Conservation (phyloP, 1,284 basidiomycete species). For the Ganoderma boninense region DNA sequence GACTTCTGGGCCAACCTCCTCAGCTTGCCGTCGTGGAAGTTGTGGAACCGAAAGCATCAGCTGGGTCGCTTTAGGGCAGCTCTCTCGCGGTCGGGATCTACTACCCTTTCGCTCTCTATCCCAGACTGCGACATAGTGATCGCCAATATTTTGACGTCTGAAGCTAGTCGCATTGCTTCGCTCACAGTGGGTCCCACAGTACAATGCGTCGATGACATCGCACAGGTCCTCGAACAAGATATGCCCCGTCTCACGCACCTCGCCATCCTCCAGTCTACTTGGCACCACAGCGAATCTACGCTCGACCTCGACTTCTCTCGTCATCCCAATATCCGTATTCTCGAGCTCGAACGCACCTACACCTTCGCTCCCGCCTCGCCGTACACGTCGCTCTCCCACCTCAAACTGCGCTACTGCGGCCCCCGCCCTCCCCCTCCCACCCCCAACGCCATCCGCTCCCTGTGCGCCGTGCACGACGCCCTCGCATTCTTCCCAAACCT, state of each 20-base stretch:
- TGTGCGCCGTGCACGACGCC: neutral
- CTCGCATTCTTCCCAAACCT: slow-evolving; percentile 1
- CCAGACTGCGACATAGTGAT: neutral
- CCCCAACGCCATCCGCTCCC: neutral
- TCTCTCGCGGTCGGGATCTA: neutral
- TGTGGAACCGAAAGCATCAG: neutral
- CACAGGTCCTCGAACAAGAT: neutral
- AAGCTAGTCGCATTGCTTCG: neutral
- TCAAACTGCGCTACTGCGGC: neutral
- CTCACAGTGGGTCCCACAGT: neutral
- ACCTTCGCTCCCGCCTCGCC: neutral
- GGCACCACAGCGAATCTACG: neutral
- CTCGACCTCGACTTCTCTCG: neutral
- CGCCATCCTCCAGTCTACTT: neutral
- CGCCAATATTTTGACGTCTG: neutral
- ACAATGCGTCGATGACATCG: neutral
- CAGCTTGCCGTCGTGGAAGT: neutral
- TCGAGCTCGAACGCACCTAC: neutral
- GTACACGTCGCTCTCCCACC: neutral
- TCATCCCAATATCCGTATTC: neutral
- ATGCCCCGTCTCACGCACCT: slow-evolving; percentile 1
- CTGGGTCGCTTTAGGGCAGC: neutral
- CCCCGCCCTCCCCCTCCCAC: neutral
- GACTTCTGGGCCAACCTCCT: slow-evolving; percentile 11
- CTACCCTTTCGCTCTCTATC: neutral